Conservation (phyloP, 2,329 filamentous ascomycete genomes). For the Fusarium luffae region DNA sequence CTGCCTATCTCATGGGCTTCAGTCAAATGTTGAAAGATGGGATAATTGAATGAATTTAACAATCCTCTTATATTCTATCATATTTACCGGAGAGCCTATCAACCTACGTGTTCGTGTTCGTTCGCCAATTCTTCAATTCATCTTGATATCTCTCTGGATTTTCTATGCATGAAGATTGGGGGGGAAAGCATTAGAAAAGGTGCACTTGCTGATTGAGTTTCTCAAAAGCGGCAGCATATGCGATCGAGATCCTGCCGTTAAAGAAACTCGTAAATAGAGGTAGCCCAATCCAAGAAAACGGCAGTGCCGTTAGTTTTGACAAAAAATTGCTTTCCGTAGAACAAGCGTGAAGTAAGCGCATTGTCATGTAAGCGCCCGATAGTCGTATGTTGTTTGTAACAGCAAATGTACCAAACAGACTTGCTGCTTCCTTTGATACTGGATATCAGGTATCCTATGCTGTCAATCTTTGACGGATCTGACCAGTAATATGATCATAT, state of each 20-base stretch:
- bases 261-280: constrained; percentile 1
- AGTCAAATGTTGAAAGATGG: neutral
- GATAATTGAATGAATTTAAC: neutral
- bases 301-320: neutral
- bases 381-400: neutral
- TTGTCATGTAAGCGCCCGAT: neutral
- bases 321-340: neutral
- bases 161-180: neutral
- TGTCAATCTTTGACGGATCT: neutral
- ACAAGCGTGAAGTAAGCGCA: neutral
- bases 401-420: neutral
- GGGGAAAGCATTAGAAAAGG: neutral
- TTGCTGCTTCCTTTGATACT: neutral
- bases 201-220: constrained; percentile 20
- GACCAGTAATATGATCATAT: neutral
- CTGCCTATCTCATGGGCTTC: neutral
- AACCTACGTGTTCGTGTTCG: neutral
- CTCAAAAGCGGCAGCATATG: constrained; percentile 12
- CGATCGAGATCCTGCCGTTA: constrained; percentile 31
- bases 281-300: neutral
- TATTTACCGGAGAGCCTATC: neutral
- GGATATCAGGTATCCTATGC: neutral
- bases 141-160: neutral
- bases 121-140: neutral
- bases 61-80: neutral